These are phyloP conservation scores for Parsonsia alboflavescens DNA, from an alignment of 257 asterid species.

Conservation along the genomic window DNA sequence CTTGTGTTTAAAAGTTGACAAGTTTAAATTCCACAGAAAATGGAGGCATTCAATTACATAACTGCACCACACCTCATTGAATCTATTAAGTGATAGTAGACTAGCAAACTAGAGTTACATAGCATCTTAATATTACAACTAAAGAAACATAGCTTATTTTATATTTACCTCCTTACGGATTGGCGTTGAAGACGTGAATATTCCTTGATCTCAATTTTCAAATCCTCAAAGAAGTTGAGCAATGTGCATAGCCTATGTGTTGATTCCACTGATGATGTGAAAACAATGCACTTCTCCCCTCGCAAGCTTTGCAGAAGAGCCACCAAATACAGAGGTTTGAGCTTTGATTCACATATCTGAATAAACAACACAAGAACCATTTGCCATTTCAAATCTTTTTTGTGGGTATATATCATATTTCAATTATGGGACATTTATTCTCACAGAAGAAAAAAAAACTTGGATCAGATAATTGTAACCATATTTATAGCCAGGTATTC, in stretches of 20 bases:
- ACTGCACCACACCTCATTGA: background rate
- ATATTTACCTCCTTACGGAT: slow-evolving; percentile 63
- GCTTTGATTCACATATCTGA: slow-evolving; percentile 77
- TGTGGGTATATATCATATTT: background rate
- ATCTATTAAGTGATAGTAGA: background rate
- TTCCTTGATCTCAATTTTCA: slow-evolving; percentile 60
- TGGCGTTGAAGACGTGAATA: slow-evolving; percentile 86
- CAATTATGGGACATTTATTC: background rate
- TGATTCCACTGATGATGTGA: slow-evolving; percentile 85
- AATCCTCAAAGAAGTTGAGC: slow-evolving; percentile 55
- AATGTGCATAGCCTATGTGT: slow-evolving; percentile 72
- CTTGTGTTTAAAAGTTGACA: background rate
- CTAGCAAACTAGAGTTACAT: background rate
- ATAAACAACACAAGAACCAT: slow-evolving; percentile 1
- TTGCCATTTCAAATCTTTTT: background rate
- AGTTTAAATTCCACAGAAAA: background rate
- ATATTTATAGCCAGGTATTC: background rate
- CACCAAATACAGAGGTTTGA: slow-evolving; percentile 75
- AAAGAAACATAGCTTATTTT: slow-evolving; percentile 11
- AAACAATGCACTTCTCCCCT: slow-evolving; percentile 78
- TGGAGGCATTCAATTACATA: background rate
- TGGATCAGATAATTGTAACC: background rate
- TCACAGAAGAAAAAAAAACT: background rate
- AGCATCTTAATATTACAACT: background rate
- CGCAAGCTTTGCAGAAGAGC: slow-evolving; percentile 67